Conservation (phyloP, 2,329 filamentous ascomycete species). For the Podosphaera xanthii region DNA sequence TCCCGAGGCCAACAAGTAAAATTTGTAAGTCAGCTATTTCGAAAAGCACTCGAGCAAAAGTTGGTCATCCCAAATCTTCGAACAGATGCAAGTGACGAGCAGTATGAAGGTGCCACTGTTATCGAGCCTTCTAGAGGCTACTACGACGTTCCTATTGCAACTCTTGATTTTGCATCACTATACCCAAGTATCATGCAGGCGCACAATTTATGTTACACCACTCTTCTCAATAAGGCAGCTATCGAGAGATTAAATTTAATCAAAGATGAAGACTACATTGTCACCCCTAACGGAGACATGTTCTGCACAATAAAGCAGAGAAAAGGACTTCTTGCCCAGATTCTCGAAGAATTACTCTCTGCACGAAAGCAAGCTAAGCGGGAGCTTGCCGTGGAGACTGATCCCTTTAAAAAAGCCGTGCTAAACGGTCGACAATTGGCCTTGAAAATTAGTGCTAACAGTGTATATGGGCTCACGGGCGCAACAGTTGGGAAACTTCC, state of each 20-base stretch:
- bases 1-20: slow-evolving; percentile 90
- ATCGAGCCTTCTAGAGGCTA: slow-evolving; percentile 88
- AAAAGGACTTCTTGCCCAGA: slow-evolving; percentile 81
- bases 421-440: slow-evolving; percentile 92
- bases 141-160: slow-evolving; percentile 86
- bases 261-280: slow-evolving; percentile 87
- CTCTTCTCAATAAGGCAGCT: slow-evolving; percentile 55
- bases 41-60: slow-evolving; percentile 80
- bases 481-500: slow-evolving; percentile 90
- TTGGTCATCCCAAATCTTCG: slow-evolving; percentile 79
- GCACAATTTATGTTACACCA: slow-evolving; percentile 96
- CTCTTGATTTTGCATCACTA: slow-evolving; percentile 92
- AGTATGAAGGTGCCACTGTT: slow-evolving; percentile 94
- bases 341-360: slow-evolving; percentile 77
- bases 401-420: slow-evolving; percentile 94
- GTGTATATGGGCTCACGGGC: slow-evolving; percentile 90
- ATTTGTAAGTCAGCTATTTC: slow-evolving; percentile 91
- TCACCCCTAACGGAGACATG: slow-evolving; percentile 82
- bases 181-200: slow-evolving; percentile 98
- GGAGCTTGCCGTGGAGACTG: slow-evolving; percentile 69
- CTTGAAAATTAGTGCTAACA: slow-evolving; percentile 91
- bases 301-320: slow-evolving; percentile 76
- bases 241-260: slow-evolving; percentile 55
- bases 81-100: slow-evolving; percentile 50
- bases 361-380: slow-evolving; percentile 89